phyloP scores from a whole-genome alignment of 1,284 basidiomycete species.

The Paramarasmius palmivorus region DNA sequence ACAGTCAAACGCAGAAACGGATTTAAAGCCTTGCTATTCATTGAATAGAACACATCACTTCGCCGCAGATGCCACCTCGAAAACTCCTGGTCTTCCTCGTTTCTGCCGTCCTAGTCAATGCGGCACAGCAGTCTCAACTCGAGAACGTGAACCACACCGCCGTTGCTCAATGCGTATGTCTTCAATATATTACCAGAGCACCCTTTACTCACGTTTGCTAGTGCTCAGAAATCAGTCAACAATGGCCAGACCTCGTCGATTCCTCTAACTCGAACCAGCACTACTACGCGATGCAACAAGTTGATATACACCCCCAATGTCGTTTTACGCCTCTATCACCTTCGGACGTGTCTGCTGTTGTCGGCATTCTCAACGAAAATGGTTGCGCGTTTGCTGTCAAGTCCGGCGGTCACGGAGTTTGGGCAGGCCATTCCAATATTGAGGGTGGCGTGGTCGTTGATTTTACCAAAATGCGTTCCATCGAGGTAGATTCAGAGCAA shows the following conservation, averaged over 20 bases:
- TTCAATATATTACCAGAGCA: not conserved
- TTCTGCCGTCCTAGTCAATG: too few relatives aligned
- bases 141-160: too few relatives aligned
- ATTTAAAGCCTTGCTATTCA: too few relatives aligned
- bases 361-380: conserved; percentile 8
- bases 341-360: conserved; percentile 14
- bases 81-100: too few relatives aligned
- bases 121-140: too few relatives aligned
- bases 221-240: conserved; percentile 12
- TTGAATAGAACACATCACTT: too few relatives aligned
- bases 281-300: conserved; percentile 15
- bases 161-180: not conserved
- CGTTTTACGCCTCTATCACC: conserved; percentile 13
- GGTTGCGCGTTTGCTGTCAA: conserved; percentile 18
- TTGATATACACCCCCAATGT: conserved; percentile 15
- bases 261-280: conserved; percentile 13
- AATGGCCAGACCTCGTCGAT: conserved; percentile 11
- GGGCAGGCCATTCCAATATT: conserved; percentile 13
- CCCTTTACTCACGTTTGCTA: not conserved
- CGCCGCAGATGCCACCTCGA: too few relatives aligned
- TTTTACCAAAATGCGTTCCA: conserved; percentile 28
- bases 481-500: conserved; percentile 22
- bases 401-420: conserved; percentile 19
- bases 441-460: conserved; percentile 25
- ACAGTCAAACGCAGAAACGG: too few relatives aligned